phyloP scores from a whole-genome alignment of 2,329 filamentous ascomycete genomes.

The Talaromyces pinophilus region DNA sequence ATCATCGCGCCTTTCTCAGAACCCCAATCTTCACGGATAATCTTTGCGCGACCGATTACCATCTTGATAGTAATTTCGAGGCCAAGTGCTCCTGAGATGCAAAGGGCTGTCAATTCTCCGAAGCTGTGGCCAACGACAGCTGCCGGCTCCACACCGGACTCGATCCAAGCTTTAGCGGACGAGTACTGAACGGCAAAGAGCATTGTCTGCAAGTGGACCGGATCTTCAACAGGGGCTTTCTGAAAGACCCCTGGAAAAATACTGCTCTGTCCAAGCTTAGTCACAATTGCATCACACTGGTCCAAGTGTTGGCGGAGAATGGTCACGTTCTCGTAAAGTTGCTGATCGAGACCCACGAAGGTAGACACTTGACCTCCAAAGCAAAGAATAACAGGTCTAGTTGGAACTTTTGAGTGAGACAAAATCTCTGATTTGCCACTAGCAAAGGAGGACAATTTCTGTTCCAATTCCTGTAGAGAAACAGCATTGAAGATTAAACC shows the following conservation, averaged over 20 bases:
- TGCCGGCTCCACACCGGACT: background rate
- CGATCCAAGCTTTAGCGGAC: background rate
- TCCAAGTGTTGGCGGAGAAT: background rate
- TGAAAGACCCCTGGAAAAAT: background rate
- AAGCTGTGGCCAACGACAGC: background rate
- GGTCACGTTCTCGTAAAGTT: background rate
- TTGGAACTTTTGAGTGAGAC: background rate
- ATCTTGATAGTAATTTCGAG: background rate
- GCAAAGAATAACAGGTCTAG: conserved; percentile 36
- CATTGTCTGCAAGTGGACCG: background rate
- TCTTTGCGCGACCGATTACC: background rate
- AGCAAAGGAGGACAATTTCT: background rate
- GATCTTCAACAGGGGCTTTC: background rate
- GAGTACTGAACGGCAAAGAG: background rate
- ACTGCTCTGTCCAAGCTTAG: background rate
- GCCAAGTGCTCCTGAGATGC: background rate
- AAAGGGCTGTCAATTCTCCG: background rate
- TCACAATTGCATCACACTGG: background rate
- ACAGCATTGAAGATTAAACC: conserved; percentile 30
- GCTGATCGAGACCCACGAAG: background rate
- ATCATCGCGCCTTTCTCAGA: background rate
- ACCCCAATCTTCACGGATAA: background rate
- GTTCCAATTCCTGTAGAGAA: conserved; percentile 26
- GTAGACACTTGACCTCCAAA: conserved; percentile 45
- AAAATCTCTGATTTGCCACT: background rate